Conservation (phyloP, 1,284 basidiomycete genomes). For the Hortiboletus rubellus region DNA sequence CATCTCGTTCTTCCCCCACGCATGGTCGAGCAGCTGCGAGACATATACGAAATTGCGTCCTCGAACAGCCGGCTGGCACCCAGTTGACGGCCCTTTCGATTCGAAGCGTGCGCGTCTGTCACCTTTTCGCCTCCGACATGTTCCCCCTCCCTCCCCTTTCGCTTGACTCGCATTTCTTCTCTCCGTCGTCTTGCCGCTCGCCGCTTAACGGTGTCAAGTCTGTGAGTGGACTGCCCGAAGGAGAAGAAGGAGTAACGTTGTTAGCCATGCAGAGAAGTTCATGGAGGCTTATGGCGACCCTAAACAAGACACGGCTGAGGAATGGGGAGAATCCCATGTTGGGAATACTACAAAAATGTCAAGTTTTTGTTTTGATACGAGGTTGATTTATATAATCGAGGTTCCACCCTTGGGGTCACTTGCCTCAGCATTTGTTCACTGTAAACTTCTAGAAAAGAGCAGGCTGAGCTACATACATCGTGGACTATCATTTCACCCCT, state of each 20-base stretch:
- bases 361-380: slow-evolving; percentile 70
- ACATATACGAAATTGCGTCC: slow-evolving; percentile 82
- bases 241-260: slow-evolving; percentile 76
- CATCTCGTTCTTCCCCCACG: slow-evolving; percentile 93
- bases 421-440: not conserved
- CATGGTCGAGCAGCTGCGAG: slow-evolving; percentile 78
- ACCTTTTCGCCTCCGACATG: slow-evolving; percentile 44
- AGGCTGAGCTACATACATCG: too few species aligned
- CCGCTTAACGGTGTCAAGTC: slow-evolving; percentile 68
- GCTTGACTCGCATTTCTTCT: slow-evolving; percentile 68
- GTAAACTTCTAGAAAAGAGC: too few species aligned
- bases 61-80: slow-evolving; percentile 53
- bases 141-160: slow-evolving; percentile 38
- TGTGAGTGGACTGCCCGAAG: slow-evolving; percentile 74
- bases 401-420: not conserved
- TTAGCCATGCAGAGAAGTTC: slow-evolving; percentile 78
- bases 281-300: slow-evolving; percentile 77
- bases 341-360: slow-evolving; percentile 85
- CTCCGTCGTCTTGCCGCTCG: slow-evolving; percentile 56
- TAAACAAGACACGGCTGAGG: slow-evolving; percentile 62
- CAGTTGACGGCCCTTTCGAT: slow-evolving; percentile 24
- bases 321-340: slow-evolving; percentile 89
- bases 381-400: not conserved
- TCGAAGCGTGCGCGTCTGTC: slow-evolving; percentile 42
- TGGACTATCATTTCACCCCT: too few species aligned